phyloP scores from a whole-genome alignment of 148 eudicot species.

The Cornus suecica region DNA sequence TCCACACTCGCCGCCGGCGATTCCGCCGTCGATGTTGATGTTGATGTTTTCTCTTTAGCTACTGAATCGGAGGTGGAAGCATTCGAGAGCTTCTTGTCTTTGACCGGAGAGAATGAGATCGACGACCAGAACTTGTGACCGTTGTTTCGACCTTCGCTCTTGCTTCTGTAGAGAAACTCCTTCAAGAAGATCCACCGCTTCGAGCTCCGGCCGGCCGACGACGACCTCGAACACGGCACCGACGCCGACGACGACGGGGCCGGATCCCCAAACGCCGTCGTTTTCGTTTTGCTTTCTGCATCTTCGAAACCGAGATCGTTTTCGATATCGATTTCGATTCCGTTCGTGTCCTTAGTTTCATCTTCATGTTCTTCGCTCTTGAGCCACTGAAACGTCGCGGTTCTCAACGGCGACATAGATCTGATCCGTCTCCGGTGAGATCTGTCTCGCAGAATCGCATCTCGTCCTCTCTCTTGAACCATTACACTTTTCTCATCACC shows the following conservation, averaged over 20 bases:
- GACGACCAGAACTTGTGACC: conserved; percentile 66
- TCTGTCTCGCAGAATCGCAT: conserved; percentile 44
- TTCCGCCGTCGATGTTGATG: not conserved
- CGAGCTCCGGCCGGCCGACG: conserved; percentile 76
- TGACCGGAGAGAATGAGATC: conserved; percentile 61
- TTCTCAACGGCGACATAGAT: conserved; percentile 72
- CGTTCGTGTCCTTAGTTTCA: not conserved
- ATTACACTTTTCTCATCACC: conserved; percentile 8
- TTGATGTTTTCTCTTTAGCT: not conserved
- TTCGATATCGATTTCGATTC: not conserved
- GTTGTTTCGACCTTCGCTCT: conserved; percentile 76
- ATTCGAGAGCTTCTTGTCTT: conserved; percentile 32
- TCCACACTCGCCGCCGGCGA: not conserved
- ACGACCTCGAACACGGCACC: conserved; percentile 73
- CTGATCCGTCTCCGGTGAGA: conserved; percentile 64
- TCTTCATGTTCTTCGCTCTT: conserved; percentile 5
- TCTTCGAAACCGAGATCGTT: not conserved
- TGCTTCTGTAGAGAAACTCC: conserved; percentile 77
- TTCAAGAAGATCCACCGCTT: conserved; percentile 81
- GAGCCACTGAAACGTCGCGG: conserved; percentile 32
- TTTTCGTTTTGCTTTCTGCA: not conserved
- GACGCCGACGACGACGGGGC: conserved; percentile 49
- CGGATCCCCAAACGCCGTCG: not conserved
- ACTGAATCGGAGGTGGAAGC: not conserved
- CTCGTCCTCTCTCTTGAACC: conserved; percentile 61